Conservation (phyloP, 2,329 filamentous ascomycete genomes). For the Fusarium fujikuroi region DNA sequence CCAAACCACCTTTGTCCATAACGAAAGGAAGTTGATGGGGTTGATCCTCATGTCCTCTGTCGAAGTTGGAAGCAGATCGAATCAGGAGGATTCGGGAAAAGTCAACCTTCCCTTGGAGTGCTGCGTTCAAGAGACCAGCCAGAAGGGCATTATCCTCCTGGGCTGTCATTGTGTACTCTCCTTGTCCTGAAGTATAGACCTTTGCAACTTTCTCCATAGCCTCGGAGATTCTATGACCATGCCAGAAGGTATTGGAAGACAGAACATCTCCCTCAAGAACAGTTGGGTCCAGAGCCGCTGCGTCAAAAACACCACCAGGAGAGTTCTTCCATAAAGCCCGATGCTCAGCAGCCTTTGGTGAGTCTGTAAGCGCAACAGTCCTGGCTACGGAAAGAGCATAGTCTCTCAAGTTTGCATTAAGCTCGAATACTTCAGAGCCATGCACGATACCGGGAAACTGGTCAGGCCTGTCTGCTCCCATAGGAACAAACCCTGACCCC, state of each 20-base stretch:
- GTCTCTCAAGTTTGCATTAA: slow-evolving; percentile 22
- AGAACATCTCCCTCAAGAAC: slow-evolving; percentile 36
- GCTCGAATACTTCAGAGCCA: slow-evolving; percentile 37
- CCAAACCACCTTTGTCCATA: slow-evolving; percentile 35
- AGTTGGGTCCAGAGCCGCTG: slow-evolving; percentile 7
- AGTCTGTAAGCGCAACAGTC: slow-evolving; percentile 9
- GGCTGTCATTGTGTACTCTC: slow-evolving; percentile 35
- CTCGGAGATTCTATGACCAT: slow-evolving; percentile 29
- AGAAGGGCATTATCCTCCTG: slow-evolving; percentile 37
- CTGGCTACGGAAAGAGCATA: slow-evolving; percentile 18
- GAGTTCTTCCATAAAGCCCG: slow-evolving; percentile 18
- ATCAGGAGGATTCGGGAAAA: slow-evolving; percentile 30
- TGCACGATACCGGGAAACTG: slow-evolving; percentile 28
- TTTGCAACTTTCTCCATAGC: slow-evolving; percentile 32
- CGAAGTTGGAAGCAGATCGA: slow-evolving; percentile 38
- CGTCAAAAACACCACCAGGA: background rate
- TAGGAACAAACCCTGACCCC: slow-evolving; percentile 31
- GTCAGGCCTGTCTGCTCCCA: slow-evolving; percentile 22
- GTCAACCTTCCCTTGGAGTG: slow-evolving; percentile 23
- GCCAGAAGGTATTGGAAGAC: slow-evolving; percentile 38
- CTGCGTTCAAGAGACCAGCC: slow-evolving; percentile 25
- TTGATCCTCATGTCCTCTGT: slow-evolving; percentile 29
- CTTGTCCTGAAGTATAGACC: slow-evolving; percentile 28
- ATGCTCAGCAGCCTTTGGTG: background rate
- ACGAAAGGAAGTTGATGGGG: slow-evolving; percentile 34